Base-by-base conservation (phyloP, 148 eudicot species). In the Simmondsia chinensis region DNA sequence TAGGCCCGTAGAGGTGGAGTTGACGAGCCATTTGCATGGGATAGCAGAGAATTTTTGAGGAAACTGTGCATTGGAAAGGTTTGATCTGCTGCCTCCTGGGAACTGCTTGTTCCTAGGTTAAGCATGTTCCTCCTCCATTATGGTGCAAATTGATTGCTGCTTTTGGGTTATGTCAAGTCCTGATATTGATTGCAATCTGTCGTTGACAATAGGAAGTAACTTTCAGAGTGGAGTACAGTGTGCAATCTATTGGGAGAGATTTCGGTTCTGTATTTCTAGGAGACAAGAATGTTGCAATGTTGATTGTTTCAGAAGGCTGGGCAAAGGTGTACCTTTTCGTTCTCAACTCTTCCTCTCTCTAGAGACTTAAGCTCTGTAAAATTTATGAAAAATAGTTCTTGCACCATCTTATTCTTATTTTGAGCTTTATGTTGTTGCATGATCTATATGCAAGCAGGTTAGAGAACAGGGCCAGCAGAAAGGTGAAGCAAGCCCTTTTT, bases 11-110 rank as follows among this genome's bases (percentile, higher is more conserved):
- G 87, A 71, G 82, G 70, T 30, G 73, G 87, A 20, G 23, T 58
- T 28, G 99, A 93, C 52, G 99, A 93, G 65, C 82, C 99, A 54
- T 93, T 82, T 73, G 96, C 99, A 46, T 93, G 99, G 99, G 76
- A 82, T 5, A 93, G 99, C 76, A 75, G 96, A 64, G 96, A 93
- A 39, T 93, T 43, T 54, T 57, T 93, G 54, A 71, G 96, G 69
- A 93, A 93, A 52, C 78, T 86, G 50, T 86, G 94, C 48, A 73
- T 86, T 30, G 99, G 99, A 67, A 80, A 86, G 99, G 99, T 93
- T 15, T 11, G 36, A 11, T 0, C n/a, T 2, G 9, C 28, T 46
- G 35, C 18, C 31, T 9, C 9, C 6, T 28, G 31, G 31, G 5
- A 9, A 22, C 5, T 16, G 33, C 37, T 9, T 28, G 8, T 15